These are phyloP conservation scores for Pleurotus tuoliensis DNA, from an alignment of 768 basidiomycete species.

Conservation along the genomic window DNA sequence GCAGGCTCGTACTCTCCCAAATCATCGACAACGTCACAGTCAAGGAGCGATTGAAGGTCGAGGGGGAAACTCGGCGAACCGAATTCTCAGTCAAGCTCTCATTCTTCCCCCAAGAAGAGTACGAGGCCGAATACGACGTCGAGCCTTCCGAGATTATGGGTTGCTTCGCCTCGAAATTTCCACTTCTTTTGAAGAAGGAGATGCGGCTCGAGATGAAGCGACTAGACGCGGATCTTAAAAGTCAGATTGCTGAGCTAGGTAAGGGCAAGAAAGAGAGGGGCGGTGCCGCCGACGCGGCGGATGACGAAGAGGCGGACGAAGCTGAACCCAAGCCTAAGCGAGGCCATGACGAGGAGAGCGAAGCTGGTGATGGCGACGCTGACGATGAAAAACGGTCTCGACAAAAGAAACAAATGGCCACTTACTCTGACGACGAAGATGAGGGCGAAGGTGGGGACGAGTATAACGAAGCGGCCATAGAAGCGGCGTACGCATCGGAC, in stretches of 20 bases:
- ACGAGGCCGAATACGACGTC: constrained; percentile 77
- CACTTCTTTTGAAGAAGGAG: constrained; percentile 78
- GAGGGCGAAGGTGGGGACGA: constrained; percentile 47
- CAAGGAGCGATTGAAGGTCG: constrained; percentile 67
- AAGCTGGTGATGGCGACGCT: constrained; percentile 79
- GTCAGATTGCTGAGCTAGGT: constrained; percentile 77
- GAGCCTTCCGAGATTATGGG: constrained; percentile 67
- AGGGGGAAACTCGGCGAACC: constrained; percentile 67
- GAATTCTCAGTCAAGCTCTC: constrained; percentile 76
- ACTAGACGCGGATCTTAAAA: constrained; percentile 72
- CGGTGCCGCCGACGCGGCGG: constrained; percentile 49
- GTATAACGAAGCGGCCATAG: constrained; percentile 55
- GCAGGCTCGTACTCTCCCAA: constrained; percentile 82
- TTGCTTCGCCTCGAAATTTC: constrained; percentile 72
- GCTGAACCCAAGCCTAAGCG: constrained; percentile 41
- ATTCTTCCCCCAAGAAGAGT: constrained; percentile 87
- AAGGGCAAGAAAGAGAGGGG: constrained; percentile 60
- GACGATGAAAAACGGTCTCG: constrained; percentile 72
- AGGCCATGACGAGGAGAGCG: constrained; percentile 51
- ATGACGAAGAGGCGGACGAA: constrained; percentile 42
- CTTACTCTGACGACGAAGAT: constrained; percentile 72
- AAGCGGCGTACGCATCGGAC: constrained; percentile 59
- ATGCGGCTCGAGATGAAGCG: constrained; percentile 84
- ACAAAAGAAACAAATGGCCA: constrained; percentile 68
- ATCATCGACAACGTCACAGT: constrained; percentile 81